Evolutionary conservation across 139 green algal genomes (phyloP).

Genomic region (Chlamydomonas sp.): DNA sequence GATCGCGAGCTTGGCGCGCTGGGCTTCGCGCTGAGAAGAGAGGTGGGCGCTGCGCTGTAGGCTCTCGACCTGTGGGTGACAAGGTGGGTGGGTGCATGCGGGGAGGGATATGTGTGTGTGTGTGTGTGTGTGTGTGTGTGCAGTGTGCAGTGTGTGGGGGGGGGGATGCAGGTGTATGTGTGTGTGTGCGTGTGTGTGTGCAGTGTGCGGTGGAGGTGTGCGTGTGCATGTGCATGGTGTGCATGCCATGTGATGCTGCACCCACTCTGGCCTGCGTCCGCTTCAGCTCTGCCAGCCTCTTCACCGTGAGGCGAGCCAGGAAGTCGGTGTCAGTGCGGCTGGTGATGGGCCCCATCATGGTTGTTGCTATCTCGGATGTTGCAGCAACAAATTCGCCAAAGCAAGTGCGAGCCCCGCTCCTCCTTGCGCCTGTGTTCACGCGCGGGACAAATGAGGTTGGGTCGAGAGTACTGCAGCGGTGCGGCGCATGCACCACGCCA

Average conservation of each 20-base stretch:
- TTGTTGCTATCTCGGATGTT: no score
- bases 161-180: not conserved
- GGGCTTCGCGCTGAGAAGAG: conserved; percentile 16
- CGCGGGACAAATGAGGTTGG: no score
- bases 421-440: no score
- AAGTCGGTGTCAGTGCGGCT: conserved; percentile 30
- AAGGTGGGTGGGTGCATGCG: not conserved
- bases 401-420: no score
- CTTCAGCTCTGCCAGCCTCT: conserved; percentile 30
- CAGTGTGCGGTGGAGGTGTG: not conserved
- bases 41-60: conserved; percentile 19
- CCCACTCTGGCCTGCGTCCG: conserved; percentile 25
- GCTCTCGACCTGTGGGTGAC: conserved; percentile 20
- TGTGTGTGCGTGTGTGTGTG: not conserved
- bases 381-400: no score
- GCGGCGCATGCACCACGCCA: no score
- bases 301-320: conserved; percentile 24
- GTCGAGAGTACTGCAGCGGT: no score
- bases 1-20: conserved; percentile 21
- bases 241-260: not conserved
- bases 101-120: not conserved
- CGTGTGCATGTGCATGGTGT: not conserved
- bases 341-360: no score
- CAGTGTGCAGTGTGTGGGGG: not conserved
- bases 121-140: not conserved